phyloP scores from a whole-genome alignment of 2,329 filamentous ascomycete genomes.

The Biscogniauxia marginata region DNA sequence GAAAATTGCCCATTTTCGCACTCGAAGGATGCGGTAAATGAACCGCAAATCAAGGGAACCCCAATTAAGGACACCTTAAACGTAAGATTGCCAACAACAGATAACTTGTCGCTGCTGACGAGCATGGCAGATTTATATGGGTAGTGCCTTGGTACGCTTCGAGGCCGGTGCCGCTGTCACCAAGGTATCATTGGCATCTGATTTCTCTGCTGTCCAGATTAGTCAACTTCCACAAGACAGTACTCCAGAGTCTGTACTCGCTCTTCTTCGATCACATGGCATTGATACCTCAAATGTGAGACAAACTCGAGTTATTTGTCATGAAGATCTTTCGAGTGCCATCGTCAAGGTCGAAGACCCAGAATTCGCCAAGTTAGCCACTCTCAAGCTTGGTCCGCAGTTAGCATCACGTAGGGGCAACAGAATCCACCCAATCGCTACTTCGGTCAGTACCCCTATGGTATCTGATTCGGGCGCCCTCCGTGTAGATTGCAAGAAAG shows the following conservation, averaged over 20 bases:
- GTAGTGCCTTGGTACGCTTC: constrained; percentile 33
- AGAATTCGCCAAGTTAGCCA: constrained; percentile 23
- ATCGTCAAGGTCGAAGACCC: constrained; percentile 27
- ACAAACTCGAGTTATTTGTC: constrained; percentile 14
- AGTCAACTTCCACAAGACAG: constrained; percentile 25
- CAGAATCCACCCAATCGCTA: constrained; percentile 4
- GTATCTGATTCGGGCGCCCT: constrained; percentile 26
- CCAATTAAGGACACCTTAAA: neutral
- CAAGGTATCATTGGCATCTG: constrained; percentile 32
- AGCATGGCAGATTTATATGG: neutral
- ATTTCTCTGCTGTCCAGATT: constrained; percentile 38
- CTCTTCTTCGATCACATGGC: constrained; percentile 18
- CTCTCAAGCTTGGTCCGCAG: constrained; percentile 10
- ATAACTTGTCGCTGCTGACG: neutral
- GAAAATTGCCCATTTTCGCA: neutral
- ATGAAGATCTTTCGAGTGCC: constrained; percentile 14
- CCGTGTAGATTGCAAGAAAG: constrained; percentile 34
- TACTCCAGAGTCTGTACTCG: constrained; percentile 17
- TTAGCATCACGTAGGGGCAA: neutral
- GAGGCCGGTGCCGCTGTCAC: constrained; percentile 31
- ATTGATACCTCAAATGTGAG: constrained; percentile 7
- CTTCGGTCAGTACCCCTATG: constrained; percentile 15
- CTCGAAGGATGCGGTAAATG: neutral
- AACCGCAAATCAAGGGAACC: neutral
- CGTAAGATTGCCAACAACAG: neutral